Evolutionary conservation across 73 alveolate species (phyloP).

Genomic region (Paramecium caudatum): DNA sequence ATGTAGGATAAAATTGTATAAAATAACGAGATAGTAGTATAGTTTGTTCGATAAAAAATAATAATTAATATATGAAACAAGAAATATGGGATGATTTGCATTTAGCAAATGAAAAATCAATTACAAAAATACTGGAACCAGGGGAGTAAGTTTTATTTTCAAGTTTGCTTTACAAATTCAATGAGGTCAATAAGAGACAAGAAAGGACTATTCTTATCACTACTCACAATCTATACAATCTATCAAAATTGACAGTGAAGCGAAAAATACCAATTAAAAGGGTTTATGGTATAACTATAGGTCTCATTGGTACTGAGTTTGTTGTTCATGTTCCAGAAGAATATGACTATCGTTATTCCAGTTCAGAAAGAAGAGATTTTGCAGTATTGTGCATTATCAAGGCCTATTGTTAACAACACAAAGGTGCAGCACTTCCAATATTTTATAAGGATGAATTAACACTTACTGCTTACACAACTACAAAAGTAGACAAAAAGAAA

Average conservation of each 20-base stretch:
- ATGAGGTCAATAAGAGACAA: constrained; percentile 84
- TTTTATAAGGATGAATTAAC: constrained; percentile 76
- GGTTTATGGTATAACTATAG: constrained; percentile 81
- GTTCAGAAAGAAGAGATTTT: constrained; percentile 77
- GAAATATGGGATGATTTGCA: constrained; percentile 69
- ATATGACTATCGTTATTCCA: constrained; percentile 82
- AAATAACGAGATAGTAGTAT: neutral
- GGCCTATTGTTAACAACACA: constrained; percentile 51
- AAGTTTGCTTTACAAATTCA: constrained; percentile 82
- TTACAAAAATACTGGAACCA: constrained; percentile 69
- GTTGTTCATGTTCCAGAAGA: constrained; percentile 83
- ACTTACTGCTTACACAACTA: constrained; percentile 85
- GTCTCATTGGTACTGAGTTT: constrained; percentile 79
- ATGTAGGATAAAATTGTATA: neutral
- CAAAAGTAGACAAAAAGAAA: constrained; percentile 88
- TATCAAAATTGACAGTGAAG: constrained; percentile 83
- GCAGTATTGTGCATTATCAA: constrained; percentile 60
- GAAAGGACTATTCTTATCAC: constrained; percentile 86
- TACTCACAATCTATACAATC: constrained; percentile 79
- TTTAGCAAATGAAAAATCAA: constrained; percentile 73
- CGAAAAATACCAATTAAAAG: constrained; percentile 82
- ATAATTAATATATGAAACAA: constrained; percentile 5
- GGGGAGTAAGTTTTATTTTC: constrained; percentile 85
- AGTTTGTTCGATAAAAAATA: neutral
- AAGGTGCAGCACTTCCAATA: constrained; percentile 65